Evolutionary conservation across 2,329 filamentous ascomycete species (phyloP).

Genomic region (Claviceps sp.): DNA sequence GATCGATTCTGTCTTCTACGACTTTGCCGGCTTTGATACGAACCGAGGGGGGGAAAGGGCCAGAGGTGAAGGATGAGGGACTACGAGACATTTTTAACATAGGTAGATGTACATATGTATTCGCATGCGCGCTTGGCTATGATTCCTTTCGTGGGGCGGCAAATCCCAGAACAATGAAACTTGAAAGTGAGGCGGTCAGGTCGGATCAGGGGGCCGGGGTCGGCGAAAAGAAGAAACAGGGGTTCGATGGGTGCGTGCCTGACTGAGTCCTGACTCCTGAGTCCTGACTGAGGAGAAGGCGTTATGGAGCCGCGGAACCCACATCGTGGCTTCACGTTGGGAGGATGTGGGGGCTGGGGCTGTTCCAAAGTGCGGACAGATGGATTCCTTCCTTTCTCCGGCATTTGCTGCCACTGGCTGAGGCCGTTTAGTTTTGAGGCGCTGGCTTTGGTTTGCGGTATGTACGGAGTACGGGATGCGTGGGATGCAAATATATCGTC

Average conservation of each 20-base stretch:
- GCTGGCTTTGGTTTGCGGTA: too few species aligned
- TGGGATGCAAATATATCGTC: too few species aligned
- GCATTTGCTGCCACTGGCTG: too few species aligned
- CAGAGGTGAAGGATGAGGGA: background rate
- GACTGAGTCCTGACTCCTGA: too few species aligned
- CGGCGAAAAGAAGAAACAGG: background rate
- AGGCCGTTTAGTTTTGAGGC: too few species aligned
- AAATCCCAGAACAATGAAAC: background rate
- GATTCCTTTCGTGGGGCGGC: background rate
- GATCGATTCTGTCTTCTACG: too few species aligned
- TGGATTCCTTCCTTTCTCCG: too few species aligned
- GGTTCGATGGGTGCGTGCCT: background rate
- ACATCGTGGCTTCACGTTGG: constrained; percentile 8
- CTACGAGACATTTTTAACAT: background rate
- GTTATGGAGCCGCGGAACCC: constrained; percentile 5
- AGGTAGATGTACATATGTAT: background rate
- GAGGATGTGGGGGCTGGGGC: background rate
- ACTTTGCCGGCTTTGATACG: too few species aligned
- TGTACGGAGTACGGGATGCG: too few species aligned
- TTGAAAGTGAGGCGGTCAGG: background rate
- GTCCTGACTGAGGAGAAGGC: background rate
- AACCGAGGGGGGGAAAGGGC: too few species aligned
- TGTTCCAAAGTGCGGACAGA: too few species aligned
- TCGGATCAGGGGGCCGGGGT: background rate
- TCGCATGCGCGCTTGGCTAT: background rate